Conservation (phyloP, 2,329 filamentous ascomycete species). For the Didymella exigua region DNA sequence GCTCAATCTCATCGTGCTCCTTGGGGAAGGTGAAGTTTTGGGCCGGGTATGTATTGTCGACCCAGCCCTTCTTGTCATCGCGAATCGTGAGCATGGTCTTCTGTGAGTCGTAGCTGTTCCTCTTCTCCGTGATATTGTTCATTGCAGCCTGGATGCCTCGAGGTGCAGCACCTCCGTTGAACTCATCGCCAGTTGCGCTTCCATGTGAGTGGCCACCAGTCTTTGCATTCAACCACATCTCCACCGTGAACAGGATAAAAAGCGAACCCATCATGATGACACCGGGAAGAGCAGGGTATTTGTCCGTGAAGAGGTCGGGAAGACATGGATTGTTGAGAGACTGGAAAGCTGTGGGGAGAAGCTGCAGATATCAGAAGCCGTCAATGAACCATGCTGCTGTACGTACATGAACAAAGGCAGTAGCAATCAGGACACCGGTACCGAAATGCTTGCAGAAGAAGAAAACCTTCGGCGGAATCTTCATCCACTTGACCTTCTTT, state of each 20-base stretch:
- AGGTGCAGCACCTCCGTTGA: slow-evolving; percentile 28
- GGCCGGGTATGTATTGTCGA: slow-evolving; percentile 37
- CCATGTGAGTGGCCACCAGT: slow-evolving; percentile 65
- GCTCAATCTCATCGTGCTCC: slow-evolving; percentile 32
- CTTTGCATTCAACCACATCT: slow-evolving; percentile 66
- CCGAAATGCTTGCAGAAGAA: slow-evolving; percentile 67
- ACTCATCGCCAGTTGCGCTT: slow-evolving; percentile 56
- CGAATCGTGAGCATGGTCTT: slow-evolving; percentile 42
- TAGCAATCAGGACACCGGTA: slow-evolving; percentile 84
- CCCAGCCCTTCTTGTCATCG: slow-evolving; percentile 43
- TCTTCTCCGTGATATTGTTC: slow-evolving; percentile 38
- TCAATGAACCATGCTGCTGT: neutral
- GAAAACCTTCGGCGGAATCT: slow-evolving; percentile 62
- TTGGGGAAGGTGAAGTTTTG: slow-evolving; percentile 41
- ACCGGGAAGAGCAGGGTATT: slow-evolving; percentile 67
- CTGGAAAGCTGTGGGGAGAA: slow-evolving; percentile 65
- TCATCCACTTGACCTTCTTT: slow-evolving; percentile 62
- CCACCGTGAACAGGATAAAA: slow-evolving; percentile 66
- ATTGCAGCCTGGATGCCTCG: slow-evolving; percentile 39
- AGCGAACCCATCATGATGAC: slow-evolving; percentile 70
- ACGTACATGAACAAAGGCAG: slow-evolving; percentile 74
- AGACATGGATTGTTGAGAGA: slow-evolving; percentile 57
- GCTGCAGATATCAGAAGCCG: slow-evolving; percentile 31
- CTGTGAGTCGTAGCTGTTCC: slow-evolving; percentile 45
- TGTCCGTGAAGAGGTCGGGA: slow-evolving; percentile 63